phyloP scores from a whole-genome alignment of 2,329 filamentous ascomycete species.

The Penicillium hordei region DNA sequence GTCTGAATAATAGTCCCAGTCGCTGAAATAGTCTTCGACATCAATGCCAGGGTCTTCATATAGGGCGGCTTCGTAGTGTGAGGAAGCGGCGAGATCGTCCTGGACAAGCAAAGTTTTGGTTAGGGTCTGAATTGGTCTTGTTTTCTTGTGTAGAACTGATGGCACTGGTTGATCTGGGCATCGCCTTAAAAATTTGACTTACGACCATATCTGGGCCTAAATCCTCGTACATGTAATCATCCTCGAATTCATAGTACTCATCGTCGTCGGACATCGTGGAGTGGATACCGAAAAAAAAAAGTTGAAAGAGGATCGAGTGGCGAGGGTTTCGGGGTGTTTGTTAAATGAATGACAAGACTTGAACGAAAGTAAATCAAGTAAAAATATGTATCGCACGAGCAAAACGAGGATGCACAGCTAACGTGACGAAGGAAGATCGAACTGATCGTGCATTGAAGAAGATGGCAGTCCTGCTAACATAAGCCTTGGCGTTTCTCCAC shows the following conservation, averaged over 20 bases:
- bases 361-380: not conserved
- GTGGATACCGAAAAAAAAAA: slow-evolving; percentile 1
- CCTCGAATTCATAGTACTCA: slow-evolving; percentile 39
- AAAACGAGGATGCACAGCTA: slow-evolving; percentile 9
- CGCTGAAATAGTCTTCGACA: slow-evolving; percentile 42
- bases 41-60: slow-evolving; percentile 43
- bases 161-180: not conserved
- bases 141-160: not conserved
- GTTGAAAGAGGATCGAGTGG: not conserved
- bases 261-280: slow-evolving; percentile 41
- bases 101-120: slow-evolving; percentile 15
- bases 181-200: slow-evolving; percentile 12
- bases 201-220: slow-evolving; percentile 38
- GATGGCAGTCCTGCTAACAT: slow-evolving; percentile 20
- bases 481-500: slow-evolving; percentile 26
- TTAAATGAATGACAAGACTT: not conserved
- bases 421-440: slow-evolving; percentile 15
- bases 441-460: slow-evolving; percentile 19
- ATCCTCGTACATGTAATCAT: slow-evolving; percentile 38
- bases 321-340: not conserved
- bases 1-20: slow-evolving; percentile 49
- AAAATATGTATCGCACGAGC: slow-evolving; percentile 2
- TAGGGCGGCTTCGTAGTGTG: slow-evolving; percentile 42
- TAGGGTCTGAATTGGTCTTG: not conserved
- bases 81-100: slow-evolving; percentile 46